Base-by-base conservation (phyloP, 768 basidiomycete species). In the Mycena sanguinolenta region DNA sequence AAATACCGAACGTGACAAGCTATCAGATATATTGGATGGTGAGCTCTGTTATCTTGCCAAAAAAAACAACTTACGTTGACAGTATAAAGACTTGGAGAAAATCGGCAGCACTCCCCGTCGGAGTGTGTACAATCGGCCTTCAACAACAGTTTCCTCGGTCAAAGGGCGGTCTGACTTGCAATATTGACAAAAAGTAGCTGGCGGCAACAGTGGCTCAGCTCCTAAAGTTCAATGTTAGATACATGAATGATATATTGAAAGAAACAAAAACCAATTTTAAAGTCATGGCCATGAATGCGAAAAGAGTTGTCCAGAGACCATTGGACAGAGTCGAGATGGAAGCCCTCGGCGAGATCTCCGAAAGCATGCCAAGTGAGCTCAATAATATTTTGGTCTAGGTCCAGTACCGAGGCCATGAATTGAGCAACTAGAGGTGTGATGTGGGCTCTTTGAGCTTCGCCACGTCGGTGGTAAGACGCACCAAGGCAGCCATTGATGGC, bases 1-100 rank as follows among this genome's bases (percentile, higher is more conserved):
- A n/a, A 69, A 21, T 69, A 69, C 8, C 67, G 67, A 4, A 49
- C 63, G 25, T 69, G 32, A 25, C 67, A 69, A 3, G 16, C 67
- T 58, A 17, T 46, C 32, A 9, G 27, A 27, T 38, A n/a, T 9
- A 42, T n/a, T 19, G n/a, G n/a, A 28, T 8, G 25, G 46, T n/a
- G 27, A 54, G 2, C 10, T n/a, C 32, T 39, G 19, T 13, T 23
- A 42, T 2, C 16, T 5, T 21, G n/a, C n/a, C 19, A n/a, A 46
- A 9, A n/a, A 12, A 9, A n/a, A n/a, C 7, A 30, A 17, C 52
- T 23, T 30, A 63, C 67, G 0, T 1, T 46, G 60, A 7, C 67
- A 69, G 38, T 69, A 69, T 6, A 38, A 28, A 2, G 67, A 69
- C 4, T 49, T 63, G 3, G 60, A 63, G 12, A 57, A 69, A 4